A percentile compares a stretch with the other conserved stretches of the same genome.
These are phyloP conservation scores for Immersiella caudata DNA, from an alignment of 495 filamentous ascomycete genomes.

Conservation along the genomic window DNA sequence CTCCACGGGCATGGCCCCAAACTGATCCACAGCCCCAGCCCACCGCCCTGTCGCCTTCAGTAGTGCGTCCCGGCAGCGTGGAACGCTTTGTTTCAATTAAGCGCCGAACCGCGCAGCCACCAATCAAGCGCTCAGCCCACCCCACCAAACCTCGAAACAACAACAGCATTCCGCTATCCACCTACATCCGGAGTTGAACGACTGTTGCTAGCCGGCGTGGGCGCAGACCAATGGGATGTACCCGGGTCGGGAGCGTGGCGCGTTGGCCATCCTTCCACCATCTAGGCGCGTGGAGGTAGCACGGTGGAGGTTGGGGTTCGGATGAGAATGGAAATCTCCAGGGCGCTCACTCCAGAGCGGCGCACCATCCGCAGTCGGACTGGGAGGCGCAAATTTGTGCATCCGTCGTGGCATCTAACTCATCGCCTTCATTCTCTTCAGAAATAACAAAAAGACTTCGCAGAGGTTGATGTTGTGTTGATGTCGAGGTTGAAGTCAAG, in stretches of 20 bases:
- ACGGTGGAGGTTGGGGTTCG: not conserved
- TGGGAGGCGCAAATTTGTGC: not conserved
- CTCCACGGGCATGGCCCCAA: not conserved
- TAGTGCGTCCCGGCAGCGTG: not conserved
- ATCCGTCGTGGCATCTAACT: not conserved
- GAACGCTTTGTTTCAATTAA: constrained; percentile 3
- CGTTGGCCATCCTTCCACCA: not conserved
- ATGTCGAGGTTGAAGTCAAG: not conserved
- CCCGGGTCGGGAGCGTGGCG: not conserved
- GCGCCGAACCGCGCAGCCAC: not conserved
- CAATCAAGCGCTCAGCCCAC: not conserved
- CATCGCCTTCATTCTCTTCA: not conserved
- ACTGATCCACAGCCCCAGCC: not conserved
- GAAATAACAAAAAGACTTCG: not conserved
- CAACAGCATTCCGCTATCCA: not conserved
- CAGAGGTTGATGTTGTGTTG: not conserved
- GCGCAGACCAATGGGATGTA: not conserved
- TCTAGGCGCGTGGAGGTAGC: not conserved
- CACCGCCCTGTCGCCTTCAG: not conserved
- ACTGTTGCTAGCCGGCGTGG: not conserved
- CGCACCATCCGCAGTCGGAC: not conserved
- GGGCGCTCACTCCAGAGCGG: not conserved
- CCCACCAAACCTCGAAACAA: not conserved
- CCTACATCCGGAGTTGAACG: not conserved
- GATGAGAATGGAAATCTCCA: not conserved